A percentile compares a stretch with the other conserved stretches of the same genome.
Conservation (phyloP, 192 early-diverging fungal genomes). For the Gaertneriomyces semiglobifer region DNA sequence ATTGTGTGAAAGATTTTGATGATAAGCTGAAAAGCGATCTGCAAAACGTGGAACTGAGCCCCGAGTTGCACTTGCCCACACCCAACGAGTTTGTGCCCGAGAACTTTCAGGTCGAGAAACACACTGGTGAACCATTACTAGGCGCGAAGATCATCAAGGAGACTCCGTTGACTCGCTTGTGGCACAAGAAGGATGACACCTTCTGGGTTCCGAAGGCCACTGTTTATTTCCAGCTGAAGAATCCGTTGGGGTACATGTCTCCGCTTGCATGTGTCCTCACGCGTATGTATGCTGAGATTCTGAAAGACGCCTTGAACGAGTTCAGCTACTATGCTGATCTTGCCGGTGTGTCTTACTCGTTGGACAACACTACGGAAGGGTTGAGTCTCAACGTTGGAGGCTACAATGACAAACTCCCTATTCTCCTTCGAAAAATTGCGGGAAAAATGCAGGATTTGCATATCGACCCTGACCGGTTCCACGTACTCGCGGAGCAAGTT, state of each 20-base stretch:
- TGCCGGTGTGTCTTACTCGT: constrained; percentile 75
- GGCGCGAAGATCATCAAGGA: constrained; percentile 51
- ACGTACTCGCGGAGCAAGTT: constrained; percentile 69
- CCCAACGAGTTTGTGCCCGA: constrained; percentile 85
- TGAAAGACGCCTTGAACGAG: constrained; percentile 82
- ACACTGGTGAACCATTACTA: constrained; percentile 1
- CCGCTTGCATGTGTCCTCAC: constrained; percentile 68
- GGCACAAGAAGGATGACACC: constrained; percentile 93
- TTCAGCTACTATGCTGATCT: constrained; percentile 87
- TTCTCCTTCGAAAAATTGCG: constrained; percentile 68
- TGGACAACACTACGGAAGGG: constrained; percentile 66
- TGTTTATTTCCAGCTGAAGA: constrained; percentile 59
- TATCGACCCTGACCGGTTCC: constrained; percentile 71
- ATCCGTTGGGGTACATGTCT: constrained; percentile 72
- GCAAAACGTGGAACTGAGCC: constrained; percentile 38
- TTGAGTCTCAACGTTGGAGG: constrained; percentile 66
- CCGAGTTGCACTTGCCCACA: constrained; percentile 64
- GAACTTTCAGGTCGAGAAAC: constrained; percentile 61
- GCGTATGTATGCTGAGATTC: constrained; percentile 69
- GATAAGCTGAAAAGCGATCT: constrained; percentile 48
- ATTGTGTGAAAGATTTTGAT: constrained; percentile 61
- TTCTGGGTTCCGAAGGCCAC: constrained; percentile 89
- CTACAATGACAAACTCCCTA: constrained; percentile 82
- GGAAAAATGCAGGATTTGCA: constrained; percentile 61
- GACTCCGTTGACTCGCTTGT: constrained; percentile 62